Conservation (phyloP, 768 basidiomycete species). For the Agaricus sinodeliciosus region DNA sequence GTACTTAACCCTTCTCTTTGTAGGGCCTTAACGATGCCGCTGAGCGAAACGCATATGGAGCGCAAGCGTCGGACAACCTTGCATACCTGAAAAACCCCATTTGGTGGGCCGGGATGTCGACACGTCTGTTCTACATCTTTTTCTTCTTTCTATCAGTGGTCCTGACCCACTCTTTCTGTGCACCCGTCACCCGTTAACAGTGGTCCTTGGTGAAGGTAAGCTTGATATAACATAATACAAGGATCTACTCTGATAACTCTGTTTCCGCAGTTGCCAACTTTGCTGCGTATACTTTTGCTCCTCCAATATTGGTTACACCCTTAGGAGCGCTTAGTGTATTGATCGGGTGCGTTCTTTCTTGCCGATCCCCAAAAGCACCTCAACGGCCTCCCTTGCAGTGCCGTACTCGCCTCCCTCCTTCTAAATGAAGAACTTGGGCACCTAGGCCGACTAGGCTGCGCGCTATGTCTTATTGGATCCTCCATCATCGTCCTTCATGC, state of each 20-base stretch:
- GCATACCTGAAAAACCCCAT: conserved; percentile 86
- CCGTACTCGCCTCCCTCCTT: conserved; percentile 88
- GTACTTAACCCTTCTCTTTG: neutral
- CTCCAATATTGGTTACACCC: conserved; percentile 96
- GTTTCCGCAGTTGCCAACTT: conserved; percentile 67
- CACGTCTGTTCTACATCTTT: conserved; percentile 52
- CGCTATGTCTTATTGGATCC: conserved; percentile 79
- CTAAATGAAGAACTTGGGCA: conserved; percentile 92
- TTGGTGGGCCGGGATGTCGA: conserved; percentile 97
- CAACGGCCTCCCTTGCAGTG: conserved; percentile 39
- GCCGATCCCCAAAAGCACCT: neutral
- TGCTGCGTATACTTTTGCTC: conserved; percentile 96
- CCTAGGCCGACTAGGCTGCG: conserved; percentile 82
- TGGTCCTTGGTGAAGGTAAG: conserved; percentile 88
- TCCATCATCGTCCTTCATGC: conserved; percentile 95
- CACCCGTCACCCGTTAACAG: conserved; percentile 32
- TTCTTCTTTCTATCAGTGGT: neutral
- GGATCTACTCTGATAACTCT: neutral
- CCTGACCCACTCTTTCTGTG: neutral
- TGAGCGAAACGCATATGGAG: conserved; percentile 36
- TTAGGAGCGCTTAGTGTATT: conserved; percentile 95
- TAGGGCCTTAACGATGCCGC: conserved; percentile 90
- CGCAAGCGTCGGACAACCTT: conserved; percentile 74
- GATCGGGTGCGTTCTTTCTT: conserved; percentile 66
- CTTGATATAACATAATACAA: neutral